These are phyloP conservation scores for Pleurotus sapidus DNA, from an alignment of 768 basidiomycete genomes.

Conservation along the genomic window DNA sequence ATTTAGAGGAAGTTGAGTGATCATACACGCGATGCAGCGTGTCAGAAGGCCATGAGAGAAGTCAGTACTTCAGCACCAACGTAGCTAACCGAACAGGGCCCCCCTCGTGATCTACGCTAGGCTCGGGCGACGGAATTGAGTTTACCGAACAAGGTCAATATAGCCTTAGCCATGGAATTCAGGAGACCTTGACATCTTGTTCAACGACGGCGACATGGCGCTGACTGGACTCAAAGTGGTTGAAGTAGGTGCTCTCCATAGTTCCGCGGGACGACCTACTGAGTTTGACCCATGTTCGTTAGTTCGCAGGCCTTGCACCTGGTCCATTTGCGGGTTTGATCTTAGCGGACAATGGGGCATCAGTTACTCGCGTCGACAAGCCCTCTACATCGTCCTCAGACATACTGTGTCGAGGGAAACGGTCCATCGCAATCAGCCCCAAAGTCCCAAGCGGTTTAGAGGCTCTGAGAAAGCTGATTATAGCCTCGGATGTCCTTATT, in stretches of 20 bases:
- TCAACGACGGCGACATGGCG: slow-evolving; percentile 31
- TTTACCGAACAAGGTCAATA: too few relatives aligned
- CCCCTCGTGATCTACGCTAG: too few relatives aligned
- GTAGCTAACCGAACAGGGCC: too few relatives aligned
- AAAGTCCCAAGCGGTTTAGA: slow-evolving; percentile 59
- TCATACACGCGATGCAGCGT: background rate
- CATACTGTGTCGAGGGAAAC: slow-evolving; percentile 68
- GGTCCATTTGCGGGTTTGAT: slow-evolving; percentile 78
- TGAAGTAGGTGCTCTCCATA: slow-evolving; percentile 14
- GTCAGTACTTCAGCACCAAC: background rate
- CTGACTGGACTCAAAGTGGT: slow-evolving; percentile 41
- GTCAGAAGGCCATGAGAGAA: too few relatives aligned
- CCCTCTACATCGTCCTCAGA: slow-evolving; percentile 44
- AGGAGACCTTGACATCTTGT: too few relatives aligned
- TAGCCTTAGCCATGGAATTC: too few relatives aligned
- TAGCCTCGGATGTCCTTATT: slow-evolving; percentile 73
- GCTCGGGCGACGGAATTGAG: too few relatives aligned
- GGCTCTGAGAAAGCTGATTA: slow-evolving; percentile 54
- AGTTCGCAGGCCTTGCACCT: slow-evolving; percentile 85
- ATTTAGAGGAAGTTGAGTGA: background rate
- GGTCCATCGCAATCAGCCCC: slow-evolving; percentile 68
- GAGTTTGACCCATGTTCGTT: background rate
- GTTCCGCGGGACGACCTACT: background rate
- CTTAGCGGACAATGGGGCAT: slow-evolving; percentile 77
- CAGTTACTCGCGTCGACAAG: slow-evolving; percentile 72